Conservation (phyloP, 176 grass and related monocot species). For the Raddia guianensis region DNA sequence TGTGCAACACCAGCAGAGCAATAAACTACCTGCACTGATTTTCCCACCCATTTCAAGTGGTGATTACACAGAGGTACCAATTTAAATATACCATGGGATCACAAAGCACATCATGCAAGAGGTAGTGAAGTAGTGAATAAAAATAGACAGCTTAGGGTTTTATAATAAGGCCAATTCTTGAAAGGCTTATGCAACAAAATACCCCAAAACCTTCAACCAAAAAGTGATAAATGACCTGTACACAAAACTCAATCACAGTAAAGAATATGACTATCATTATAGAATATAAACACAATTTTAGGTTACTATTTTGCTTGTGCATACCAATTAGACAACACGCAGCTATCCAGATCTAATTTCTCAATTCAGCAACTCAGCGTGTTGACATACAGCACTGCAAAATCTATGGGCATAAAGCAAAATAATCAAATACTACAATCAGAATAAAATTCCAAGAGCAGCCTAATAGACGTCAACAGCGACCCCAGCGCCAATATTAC, state of each 20-base stretch:
- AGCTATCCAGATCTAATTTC: not conserved
- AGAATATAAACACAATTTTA: slow-evolving; percentile 3
- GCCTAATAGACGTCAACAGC: not conserved
- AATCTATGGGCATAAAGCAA: not conserved
- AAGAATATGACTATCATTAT: not conserved
- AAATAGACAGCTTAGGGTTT: not conserved
- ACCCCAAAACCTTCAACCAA: not conserved
- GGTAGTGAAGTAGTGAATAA: not conserved
- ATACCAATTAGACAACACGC: slow-evolving; percentile 12
- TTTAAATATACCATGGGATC: slow-evolving; percentile 3
- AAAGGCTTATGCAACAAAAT: not conserved
- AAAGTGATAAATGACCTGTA: slow-evolving; percentile 7
- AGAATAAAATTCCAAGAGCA: not conserved
- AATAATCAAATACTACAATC: slow-evolving; percentile 20
- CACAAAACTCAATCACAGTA: slow-evolving; percentile 15
- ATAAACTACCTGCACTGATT: not conserved
- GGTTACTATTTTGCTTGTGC: slow-evolving; percentile 15
- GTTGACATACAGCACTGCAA: not conserved
- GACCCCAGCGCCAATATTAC: not conserved
- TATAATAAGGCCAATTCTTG: not conserved
- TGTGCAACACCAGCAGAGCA: slow-evolving; percentile 20
- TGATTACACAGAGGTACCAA: not conserved
- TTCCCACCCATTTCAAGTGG: not conserved
- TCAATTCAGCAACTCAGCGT: slow-evolving; percentile 18
- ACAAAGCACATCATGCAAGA: not conserved